Base-by-base conservation (phyloP, 2,329 filamentous ascomycete species). In the Colletotrichum brevisporum region DNA sequence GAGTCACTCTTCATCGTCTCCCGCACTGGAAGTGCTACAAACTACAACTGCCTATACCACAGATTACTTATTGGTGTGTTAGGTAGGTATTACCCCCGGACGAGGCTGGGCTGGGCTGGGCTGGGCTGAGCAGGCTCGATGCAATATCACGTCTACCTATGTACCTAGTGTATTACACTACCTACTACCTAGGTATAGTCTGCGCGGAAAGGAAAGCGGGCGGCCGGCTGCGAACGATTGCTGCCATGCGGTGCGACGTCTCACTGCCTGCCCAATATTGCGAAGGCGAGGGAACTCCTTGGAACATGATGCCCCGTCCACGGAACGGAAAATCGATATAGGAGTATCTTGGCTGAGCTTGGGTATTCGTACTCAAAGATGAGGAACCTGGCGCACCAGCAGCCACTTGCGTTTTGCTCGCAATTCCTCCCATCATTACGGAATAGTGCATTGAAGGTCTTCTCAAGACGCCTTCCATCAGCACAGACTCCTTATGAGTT, bases 131-230 rank as follows among this genome's bases (percentile, higher is more conserved):
- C 31, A 36, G 31, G 31, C 39, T 41, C 13, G 41, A 65, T 54
- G 54, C 66, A 65, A 68, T 61, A 54, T 61, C 61, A 48, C 21
- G 21, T 24, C 21, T 24, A 24, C 21, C 21, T 24, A 24, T 24
- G 21, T 24, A n/a, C n/a, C n/a, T n/a, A 24, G 21, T 24, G 21
- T 24, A n/a, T n/a, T n/a, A 24, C 21, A 24, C 31, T 36, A 10
- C 10, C 31, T 36, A 10, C 31, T 31, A 31, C 27, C 27, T 36
- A 36, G 31, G 31, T 36, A 31, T 36, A 36, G 31, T 36, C 10
- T 36, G 31, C 31, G 45, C 52, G 52, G 64, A 67, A 63, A 65
- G 45, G 64, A 67, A 63, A 65, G 60, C 60, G 65, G 65, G 48
- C 47, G 54, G 54, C 21, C 15, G 64, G 61, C 54, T 50, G 26